These are phyloP conservation scores for Pythium rishiriense DNA, from an alignment of 352 stramenopile genomes.

Conservation along the genomic window DNA sequence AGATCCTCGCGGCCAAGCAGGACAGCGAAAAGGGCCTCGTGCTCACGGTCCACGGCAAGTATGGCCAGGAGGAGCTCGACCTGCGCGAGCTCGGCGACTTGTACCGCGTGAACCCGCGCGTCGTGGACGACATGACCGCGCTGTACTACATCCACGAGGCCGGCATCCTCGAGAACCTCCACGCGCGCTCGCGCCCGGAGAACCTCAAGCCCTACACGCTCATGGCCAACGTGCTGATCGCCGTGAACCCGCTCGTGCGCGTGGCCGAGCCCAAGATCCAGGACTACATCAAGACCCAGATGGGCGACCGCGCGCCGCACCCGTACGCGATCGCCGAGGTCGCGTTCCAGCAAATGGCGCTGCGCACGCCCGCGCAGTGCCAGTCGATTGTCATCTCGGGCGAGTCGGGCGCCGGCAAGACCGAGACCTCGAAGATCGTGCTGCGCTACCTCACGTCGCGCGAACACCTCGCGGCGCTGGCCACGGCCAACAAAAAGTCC, in stretches of 20 bases:
- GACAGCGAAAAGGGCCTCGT: constrained; percentile 67
- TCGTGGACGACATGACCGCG: constrained; percentile 86
- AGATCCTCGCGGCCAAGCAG: constrained; percentile 64
- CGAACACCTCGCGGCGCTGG: constrained; percentile 54
- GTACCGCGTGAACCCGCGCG: constrained; percentile 85
- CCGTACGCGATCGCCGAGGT: constrained; percentile 85
- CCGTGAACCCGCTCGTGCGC: constrained; percentile 83
- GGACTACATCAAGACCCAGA: constrained; percentile 89
- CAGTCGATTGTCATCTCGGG: constrained; percentile 90
- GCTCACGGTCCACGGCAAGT: constrained; percentile 68
- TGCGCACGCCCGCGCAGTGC: constrained; percentile 76
- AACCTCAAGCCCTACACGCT: constrained; percentile 84
- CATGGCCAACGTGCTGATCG: constrained; percentile 89
- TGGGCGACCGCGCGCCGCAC: constrained; percentile 81
- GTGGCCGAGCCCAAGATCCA: constrained; percentile 81
- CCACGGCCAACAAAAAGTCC: constrained; percentile 34
- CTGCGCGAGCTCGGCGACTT: constrained; percentile 82
- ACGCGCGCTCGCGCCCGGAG: constrained; percentile 67
- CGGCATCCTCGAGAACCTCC: constrained; percentile 81
- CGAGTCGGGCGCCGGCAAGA: constrained; percentile 87
- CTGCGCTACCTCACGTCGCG: constrained; percentile 84
- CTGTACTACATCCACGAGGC: constrained; percentile 91
- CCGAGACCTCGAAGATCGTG: constrained; percentile 89
- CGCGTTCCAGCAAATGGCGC: constrained; percentile 89
- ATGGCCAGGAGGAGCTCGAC: constrained; percentile 73